These are phyloP conservation scores for Grosmannia huntii DNA, from an alignment of 2,329 filamentous ascomycete genomes.

Conservation along the genomic window DNA sequence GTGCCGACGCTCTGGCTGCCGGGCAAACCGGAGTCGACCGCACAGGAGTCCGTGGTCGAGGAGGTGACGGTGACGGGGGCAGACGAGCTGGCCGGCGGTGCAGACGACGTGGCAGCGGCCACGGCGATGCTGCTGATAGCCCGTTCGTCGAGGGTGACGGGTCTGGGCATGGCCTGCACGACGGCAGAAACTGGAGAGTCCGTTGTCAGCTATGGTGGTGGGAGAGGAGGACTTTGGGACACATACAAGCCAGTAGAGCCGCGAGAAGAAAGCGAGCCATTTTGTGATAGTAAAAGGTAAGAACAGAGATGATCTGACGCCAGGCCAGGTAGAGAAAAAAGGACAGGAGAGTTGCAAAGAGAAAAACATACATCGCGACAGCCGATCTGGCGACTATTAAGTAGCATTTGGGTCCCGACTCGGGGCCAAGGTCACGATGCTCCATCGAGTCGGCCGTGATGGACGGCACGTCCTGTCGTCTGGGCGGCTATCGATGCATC, in stretches of 20 bases:
- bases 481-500: no score
- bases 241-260: constrained; percentile 9
- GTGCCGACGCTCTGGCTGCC: not conserved
- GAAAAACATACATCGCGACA: not conserved
- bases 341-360: not conserved
- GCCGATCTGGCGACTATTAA: not conserved
- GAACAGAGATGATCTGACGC: not conserved
- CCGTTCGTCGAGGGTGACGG: constrained; percentile 5
- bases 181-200: constrained; percentile 7
- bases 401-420: no score
- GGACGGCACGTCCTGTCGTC: no score
- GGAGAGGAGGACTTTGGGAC: not conserved
- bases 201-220: not conserved
- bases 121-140: constrained; percentile 9
- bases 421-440: no score
- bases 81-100: constrained; percentile 1
- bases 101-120: constrained; percentile 8
- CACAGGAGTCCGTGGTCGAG: not conserved
- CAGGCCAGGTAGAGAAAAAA: not conserved
- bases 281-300: not conserved
- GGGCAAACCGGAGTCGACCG: not conserved
- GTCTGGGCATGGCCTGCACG: constrained; percentile 10
- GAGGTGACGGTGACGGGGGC: not conserved
- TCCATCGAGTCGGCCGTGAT: no score
- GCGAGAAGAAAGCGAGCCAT: not conserved